phyloP scores from a whole-genome alignment of 371 early-diverging fungal species.

The Mortierella sp. region DNA sequence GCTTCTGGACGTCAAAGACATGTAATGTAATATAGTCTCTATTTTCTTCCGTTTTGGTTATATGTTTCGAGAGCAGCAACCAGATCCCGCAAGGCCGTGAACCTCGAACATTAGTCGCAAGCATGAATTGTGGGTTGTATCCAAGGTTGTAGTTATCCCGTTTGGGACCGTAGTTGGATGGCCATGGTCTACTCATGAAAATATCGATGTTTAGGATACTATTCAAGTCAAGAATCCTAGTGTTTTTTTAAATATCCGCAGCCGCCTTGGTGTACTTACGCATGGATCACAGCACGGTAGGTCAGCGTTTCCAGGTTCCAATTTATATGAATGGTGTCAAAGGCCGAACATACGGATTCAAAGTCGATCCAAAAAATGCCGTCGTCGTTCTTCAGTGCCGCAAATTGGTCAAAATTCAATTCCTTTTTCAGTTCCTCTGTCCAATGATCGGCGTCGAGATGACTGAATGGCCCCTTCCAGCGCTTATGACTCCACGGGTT shows the following conservation, averaged over 20 bases:
- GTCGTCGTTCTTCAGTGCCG: conserved; percentile 62
- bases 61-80: conserved; percentile 87
- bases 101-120: conserved; percentile 68
- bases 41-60: conserved; percentile 84
- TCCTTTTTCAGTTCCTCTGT: conserved; percentile 72
- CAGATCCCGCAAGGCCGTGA: conserved; percentile 74
- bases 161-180: conserved; percentile 69
- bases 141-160: conserved; percentile 78
- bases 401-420: conserved; percentile 78
- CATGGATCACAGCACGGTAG: conserved; percentile 55
- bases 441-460: conserved; percentile 79
- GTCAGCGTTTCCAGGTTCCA: conserved; percentile 77
- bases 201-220: not conserved
- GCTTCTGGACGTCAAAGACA: conserved; percentile 76
- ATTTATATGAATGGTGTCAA: conserved; percentile 90
- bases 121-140: conserved; percentile 84
- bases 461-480: conserved; percentile 89
- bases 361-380: conserved; percentile 91
- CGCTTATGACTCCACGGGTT: conserved; percentile 94
- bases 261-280: conserved; percentile 48
- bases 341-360: conserved; percentile 80
- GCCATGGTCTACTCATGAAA: conserved; percentile 65
- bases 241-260: not conserved
- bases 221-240: not conserved
- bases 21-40: conserved; percentile 88